phyloP scores from a whole-genome alignment of 2,329 filamentous ascomycete species.

The Aureobasidium lini region DNA sequence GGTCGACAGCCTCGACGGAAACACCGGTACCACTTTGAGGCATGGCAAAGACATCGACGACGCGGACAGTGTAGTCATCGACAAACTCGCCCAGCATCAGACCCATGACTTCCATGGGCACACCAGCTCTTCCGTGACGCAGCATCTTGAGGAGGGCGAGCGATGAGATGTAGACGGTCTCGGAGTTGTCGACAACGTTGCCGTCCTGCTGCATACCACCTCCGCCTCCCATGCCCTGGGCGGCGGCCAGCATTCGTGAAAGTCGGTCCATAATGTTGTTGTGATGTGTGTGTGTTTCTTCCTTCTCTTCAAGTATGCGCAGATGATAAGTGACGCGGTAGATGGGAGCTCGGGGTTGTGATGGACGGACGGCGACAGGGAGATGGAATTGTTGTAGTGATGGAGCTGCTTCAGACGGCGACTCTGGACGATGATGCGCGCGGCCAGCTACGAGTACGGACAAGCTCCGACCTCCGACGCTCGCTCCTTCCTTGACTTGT shows the following conservation, averaged over 20 bases:
- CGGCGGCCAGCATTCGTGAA: slow-evolving; percentile 75
- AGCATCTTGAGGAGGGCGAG: slow-evolving; percentile 97
- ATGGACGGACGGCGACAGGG: background rate
- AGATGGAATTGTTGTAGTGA: background rate
- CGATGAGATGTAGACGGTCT: slow-evolving; percentile 98
- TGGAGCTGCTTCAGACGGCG: slow-evolving; percentile 1
- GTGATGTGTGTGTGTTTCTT: background rate
- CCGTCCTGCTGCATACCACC: slow-evolving; percentile 61
- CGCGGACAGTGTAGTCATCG: slow-evolving; percentile 96
- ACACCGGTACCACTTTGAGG: slow-evolving; percentile 97
- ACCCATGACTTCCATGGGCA: slow-evolving; percentile 99
- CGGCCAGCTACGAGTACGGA: background rate
- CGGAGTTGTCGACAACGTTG: slow-evolving; percentile 94
- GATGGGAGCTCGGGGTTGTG: background rate
- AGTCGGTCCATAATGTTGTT: slow-evolving; percentile 70
- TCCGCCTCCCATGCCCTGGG: slow-evolving; percentile 56
- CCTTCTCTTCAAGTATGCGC: background rate
- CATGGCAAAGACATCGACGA: slow-evolving; percentile 99
- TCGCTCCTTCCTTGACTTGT: background rate
- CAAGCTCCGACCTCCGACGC: background rate
- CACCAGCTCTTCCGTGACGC: slow-evolving; percentile 90
- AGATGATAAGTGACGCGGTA: background rate
- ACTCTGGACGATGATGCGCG: slow-evolving; percentile 3
- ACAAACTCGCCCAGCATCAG: slow-evolving; percentile 98
- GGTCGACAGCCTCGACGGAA: slow-evolving; percentile 95